A percentile compares a stretch with the other conserved stretches of the same genome.
Evolutionary conservation across 2,329 filamentous ascomycete species (phyloP).

Genomic region (Ophioceras dolichostomum): DNA sequence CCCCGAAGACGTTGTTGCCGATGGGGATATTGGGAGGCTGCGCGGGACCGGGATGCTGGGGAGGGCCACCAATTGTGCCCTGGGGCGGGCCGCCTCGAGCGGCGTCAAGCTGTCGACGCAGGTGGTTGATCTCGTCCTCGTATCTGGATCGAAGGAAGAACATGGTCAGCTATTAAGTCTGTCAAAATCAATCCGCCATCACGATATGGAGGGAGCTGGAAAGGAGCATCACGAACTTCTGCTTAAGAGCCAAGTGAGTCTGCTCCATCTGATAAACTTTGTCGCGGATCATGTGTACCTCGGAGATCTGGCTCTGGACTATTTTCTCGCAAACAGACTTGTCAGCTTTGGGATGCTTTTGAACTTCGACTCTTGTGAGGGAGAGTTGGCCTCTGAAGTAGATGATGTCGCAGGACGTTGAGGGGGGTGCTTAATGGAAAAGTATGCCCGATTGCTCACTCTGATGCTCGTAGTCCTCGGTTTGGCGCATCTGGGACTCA

Average conservation of each 20-base stretch:
- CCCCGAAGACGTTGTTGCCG: constrained; percentile 85
- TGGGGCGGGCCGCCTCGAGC: constrained; percentile 52
- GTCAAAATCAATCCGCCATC: constrained; percentile 1
- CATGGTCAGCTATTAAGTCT: constrained; percentile 7
- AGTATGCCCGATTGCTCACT: constrained; percentile 66
- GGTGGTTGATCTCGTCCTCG: constrained; percentile 75
- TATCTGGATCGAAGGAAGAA: constrained; percentile 61
- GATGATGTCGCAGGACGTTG: too few relatives aligned
- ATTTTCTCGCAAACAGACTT: constrained; percentile 14
- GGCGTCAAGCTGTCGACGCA: constrained; percentile 77
- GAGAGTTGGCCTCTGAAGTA: neutral
- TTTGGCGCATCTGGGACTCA: constrained; percentile 68
- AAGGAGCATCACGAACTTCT: constrained; percentile 70
- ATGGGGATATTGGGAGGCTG: constrained; percentile 85
- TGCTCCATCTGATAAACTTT: constrained; percentile 93
- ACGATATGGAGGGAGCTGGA: neutral
- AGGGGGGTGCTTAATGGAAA: too few relatives aligned
- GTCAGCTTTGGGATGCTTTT: constrained; percentile 7
- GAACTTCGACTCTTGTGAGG: neutral
- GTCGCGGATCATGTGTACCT: constrained; percentile 87
- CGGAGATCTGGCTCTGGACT: constrained; percentile 86
- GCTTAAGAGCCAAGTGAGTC: constrained; percentile 75
- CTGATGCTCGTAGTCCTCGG: constrained; percentile 83
- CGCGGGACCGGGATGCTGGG: constrained; percentile 65
- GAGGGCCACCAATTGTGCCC: constrained; percentile 50